Evolutionary conservation across 169 alveolate genomes (phyloP).

Genomic region (Plasmodium blacklocki): DNA sequence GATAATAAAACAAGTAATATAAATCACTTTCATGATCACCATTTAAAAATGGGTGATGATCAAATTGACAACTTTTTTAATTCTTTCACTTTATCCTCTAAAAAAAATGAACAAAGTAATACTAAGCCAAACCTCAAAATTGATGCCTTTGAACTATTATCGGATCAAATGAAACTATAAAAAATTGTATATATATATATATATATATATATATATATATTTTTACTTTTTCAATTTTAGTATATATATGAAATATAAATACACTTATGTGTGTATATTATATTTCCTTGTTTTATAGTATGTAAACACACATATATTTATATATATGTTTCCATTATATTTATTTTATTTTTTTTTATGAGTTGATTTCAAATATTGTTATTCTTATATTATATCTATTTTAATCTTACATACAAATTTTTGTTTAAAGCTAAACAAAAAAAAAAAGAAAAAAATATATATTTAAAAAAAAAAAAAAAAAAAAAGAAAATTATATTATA

Average conservation of each 20-base stretch:
- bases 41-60: constrained; percentile 15
- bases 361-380: neutral
- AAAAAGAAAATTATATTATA: neutral
- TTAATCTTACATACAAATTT: constrained; percentile 1
- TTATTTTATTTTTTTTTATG: neutral
- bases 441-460: neutral
- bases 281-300: too few species aligned
- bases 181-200: neutral
- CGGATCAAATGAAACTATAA: constrained; percentile 49
- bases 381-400: neutral
- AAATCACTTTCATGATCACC: neutral
- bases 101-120: constrained; percentile 31
- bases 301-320: too few species aligned
- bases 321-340: neutral
- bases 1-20: neutral
- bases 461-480: neutral
- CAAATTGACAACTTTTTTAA: constrained; percentile 39
- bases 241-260: too few species aligned
- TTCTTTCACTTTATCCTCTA: constrained; percentile 38
- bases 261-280: too few species aligned
- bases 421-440: constrained; percentile 29
- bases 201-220: neutral
- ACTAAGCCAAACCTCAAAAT: constrained; percentile 48
- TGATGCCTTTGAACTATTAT: constrained; percentile 64
- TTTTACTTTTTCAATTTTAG: neutral